phyloP scores from a whole-genome alignment of 768 basidiomycete species.

The Coprinellus aureogranulatus region DNA sequence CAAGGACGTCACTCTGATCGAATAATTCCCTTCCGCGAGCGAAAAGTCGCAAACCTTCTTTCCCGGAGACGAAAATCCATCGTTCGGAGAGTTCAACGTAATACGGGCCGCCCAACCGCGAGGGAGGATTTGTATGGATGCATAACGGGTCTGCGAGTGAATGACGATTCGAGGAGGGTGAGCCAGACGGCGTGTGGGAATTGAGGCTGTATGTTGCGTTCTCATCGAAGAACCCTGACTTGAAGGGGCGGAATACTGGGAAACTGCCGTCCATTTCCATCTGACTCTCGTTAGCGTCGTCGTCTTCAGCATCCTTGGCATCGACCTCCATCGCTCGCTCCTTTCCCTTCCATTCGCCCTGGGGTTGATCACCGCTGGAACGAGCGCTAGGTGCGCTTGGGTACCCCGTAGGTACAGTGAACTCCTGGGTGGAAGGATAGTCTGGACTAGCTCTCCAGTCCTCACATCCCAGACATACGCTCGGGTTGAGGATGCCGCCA shows the following conservation, averaged over 20 bases:
- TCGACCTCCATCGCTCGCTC: too few species aligned
- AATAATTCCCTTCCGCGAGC: constrained; percentile 29
- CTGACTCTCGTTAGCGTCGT: background rate
- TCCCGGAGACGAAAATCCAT: constrained; percentile 61
- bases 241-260: background rate
- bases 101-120: constrained; percentile 38
- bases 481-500: constrained; percentile 42
- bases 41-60: constrained; percentile 49
- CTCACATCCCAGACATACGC: constrained; percentile 67
- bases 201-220: background rate
- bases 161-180: too few species aligned
- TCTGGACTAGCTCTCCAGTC: constrained; percentile 46
- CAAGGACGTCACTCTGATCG: background rate
- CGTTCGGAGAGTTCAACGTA: constrained; percentile 65
- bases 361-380: too few species aligned
- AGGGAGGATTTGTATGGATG: constrained; percentile 1
- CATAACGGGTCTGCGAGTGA: background rate
- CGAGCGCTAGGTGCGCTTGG: background rate
- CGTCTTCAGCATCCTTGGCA: background rate
- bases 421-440: constrained; percentile 34
- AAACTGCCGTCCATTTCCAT: background rate
- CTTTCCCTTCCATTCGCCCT: background rate
- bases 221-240: constrained; percentile 5
- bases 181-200: background rate
- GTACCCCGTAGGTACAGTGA: background rate